These are phyloP conservation scores for Gaeumannomyces tritici DNA, from an alignment of 2,329 filamentous ascomycete species.

Conservation along the genomic window DNA sequence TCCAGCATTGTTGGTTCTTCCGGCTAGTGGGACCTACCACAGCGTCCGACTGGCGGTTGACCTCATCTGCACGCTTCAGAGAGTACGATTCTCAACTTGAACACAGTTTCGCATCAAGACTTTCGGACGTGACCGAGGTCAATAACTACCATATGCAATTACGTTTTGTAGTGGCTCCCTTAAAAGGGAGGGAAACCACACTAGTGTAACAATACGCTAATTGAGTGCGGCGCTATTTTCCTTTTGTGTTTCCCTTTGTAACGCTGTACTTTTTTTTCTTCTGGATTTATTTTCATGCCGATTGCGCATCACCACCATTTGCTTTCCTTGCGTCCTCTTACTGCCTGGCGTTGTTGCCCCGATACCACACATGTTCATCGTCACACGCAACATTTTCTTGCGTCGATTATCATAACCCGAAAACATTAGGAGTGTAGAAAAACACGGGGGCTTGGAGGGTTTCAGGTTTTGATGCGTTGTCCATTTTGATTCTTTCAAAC, in stretches of 20 bases:
- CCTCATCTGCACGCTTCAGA: too few species aligned
- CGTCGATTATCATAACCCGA: background rate
- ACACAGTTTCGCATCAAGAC: background rate
- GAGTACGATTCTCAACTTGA: background rate
- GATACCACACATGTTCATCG: background rate
- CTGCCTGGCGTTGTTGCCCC: background rate
- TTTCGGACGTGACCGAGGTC: background rate
- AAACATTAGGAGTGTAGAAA: background rate
- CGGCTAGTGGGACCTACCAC: background rate
- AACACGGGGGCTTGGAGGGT: background rate
- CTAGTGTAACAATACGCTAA: background rate
- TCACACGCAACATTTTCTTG: background rate
- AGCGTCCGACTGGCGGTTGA: background rate
- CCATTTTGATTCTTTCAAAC: background rate
- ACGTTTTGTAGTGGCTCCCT: background rate
- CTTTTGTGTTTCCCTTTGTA: background rate
- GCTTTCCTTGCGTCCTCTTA: background rate
- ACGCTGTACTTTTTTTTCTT: background rate
- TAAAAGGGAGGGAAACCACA: background rate
- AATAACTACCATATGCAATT: background rate
- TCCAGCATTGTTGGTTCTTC: background rate
- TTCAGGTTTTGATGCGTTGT: background rate
- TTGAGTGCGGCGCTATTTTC: background rate
- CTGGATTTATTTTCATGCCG: background rate
- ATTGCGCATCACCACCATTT: background rate